Conservation (phyloP, 768 basidiomycete species). For the Chalciporus piperatus region DNA sequence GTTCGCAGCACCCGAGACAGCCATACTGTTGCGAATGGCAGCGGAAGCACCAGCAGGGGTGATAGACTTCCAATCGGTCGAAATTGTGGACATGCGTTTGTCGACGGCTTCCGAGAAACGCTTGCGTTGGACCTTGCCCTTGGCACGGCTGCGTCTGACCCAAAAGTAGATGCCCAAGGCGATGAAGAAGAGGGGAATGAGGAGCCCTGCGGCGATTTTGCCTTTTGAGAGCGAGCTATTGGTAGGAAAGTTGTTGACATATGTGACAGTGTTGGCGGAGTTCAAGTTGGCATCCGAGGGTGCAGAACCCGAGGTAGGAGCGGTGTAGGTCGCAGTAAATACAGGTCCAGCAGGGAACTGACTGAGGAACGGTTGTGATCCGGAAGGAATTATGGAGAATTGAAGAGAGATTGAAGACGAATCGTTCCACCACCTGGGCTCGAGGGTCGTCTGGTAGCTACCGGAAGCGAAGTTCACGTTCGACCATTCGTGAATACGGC, state of each 20-base stretch:
- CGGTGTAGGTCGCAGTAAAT: constrained; percentile 60
- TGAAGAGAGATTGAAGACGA: constrained; percentile 50
- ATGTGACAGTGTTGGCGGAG: constrained; percentile 34
- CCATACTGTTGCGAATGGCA: constrained; percentile 70
- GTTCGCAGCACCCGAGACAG: constrained; percentile 35
- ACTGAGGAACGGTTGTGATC: constrained; percentile 48
- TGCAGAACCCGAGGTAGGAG: constrained; percentile 37
- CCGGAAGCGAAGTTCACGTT: constrained; percentile 48
- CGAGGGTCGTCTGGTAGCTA: constrained; percentile 45
- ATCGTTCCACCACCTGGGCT: constrained; percentile 72
- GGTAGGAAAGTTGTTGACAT: constrained; percentile 38
- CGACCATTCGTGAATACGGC: constrained; percentile 58
- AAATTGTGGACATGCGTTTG: constrained; percentile 82
- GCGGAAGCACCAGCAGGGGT: constrained; percentile 66
- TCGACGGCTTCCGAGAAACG: constrained; percentile 68
- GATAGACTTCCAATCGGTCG: constrained; percentile 73
- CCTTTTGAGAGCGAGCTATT: constrained; percentile 44
- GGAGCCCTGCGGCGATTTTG: constrained; percentile 60
- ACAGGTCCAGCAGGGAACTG: constrained; percentile 64
- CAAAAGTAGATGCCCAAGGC: constrained; percentile 43
- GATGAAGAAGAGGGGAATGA: constrained; percentile 63
- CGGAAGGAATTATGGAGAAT: constrained; percentile 53
- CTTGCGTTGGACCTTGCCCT: constrained; percentile 48
- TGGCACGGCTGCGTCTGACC: constrained; percentile 52
- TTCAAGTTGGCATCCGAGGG: constrained; percentile 43